These are phyloP conservation scores for Oryza nivara DNA, from an alignment of 176 grass and related monocot species.

Conservation along the genomic window DNA sequence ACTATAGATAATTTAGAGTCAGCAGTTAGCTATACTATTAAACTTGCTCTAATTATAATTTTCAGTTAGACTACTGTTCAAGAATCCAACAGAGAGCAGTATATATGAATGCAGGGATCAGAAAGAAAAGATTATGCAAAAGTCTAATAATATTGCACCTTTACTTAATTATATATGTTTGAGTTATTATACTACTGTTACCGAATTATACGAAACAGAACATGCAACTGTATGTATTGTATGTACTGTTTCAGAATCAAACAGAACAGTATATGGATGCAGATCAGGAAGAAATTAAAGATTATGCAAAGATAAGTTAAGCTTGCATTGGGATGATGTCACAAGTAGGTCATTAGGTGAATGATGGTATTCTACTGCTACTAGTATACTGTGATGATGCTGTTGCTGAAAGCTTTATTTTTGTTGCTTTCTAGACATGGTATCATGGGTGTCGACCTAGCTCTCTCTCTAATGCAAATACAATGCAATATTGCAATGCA, in stretches of 20 bases:
- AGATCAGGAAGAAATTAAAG: neutral
- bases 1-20: too few relatives aligned
- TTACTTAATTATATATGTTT: too few relatives aligned
- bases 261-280: neutral
- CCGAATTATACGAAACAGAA: too few relatives aligned
- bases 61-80: too few relatives aligned
- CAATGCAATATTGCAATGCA: neutral
- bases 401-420: conserved; percentile 30
- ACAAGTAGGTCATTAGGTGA: neutral
- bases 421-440: conserved; percentile 43
- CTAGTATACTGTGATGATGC: neutral
- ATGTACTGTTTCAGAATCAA: neutral
- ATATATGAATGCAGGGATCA: too few relatives aligned
- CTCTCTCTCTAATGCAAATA: neutral
- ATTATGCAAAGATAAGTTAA: neutral
- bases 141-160: too few relatives aligned
- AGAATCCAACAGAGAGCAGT: neutral
- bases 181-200: too few relatives aligned
- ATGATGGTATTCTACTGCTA: neutral
- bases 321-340: neutral
- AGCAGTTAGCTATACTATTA: too few relatives aligned
- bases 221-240: too few relatives aligned
- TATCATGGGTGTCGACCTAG: conserved; percentile 29
- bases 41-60: too few relatives aligned
- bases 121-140: neutral